phyloP scores from a whole-genome alignment of 1,284 basidiomycete genomes.

The Pseudozyma sp. region DNA sequence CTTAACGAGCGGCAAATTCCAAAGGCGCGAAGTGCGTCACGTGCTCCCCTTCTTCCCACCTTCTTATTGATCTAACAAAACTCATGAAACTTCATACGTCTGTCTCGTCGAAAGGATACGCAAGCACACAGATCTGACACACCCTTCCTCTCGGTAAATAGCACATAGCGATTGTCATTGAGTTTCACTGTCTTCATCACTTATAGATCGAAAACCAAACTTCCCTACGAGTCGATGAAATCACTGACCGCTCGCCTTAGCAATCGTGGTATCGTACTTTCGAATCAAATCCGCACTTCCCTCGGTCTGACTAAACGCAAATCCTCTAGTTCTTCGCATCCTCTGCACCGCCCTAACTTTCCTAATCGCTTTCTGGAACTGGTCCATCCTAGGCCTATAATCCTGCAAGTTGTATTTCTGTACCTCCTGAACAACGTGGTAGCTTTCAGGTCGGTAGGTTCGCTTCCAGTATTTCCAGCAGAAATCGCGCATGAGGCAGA shows the following conservation, averaged over 20 bases:
- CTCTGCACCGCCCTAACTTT: conserved; percentile 68
- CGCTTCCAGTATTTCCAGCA: conserved; percentile 71
- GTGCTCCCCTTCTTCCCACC: too few relatives aligned
- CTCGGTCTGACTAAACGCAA: conserved; percentile 67
- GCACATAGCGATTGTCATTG: too few relatives aligned
- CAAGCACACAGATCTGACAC: too few relatives aligned
- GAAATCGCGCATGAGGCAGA: conserved; percentile 86
- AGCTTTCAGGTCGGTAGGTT: conserved; percentile 88
- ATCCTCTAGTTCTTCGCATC: conserved; percentile 65
- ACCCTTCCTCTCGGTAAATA: too few relatives aligned
- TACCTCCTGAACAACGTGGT: conserved; percentile 95
- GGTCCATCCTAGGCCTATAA: conserved; percentile 95
- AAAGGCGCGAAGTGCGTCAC: too few relatives aligned
- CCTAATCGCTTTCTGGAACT: conserved; percentile 73
- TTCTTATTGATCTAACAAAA: too few relatives aligned
- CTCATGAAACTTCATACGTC: too few relatives aligned
- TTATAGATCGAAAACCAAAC: not conserved
- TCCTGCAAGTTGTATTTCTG: conserved; percentile 95
- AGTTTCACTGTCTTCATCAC: not conserved
- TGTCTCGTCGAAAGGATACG: too few relatives aligned
- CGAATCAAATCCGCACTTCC: conserved; percentile 65
- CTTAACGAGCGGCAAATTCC: too few relatives aligned
- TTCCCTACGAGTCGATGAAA: not conserved
- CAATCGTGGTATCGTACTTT: conserved; percentile 67
- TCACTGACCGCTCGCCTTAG: conserved; percentile 46